A percentile compares a stretch with the other conserved stretches of the same genome.
Evolutionary conservation across 2,329 filamentous ascomycete genomes (phyloP).

Genomic region (Parastagonospora nodorum): DNA sequence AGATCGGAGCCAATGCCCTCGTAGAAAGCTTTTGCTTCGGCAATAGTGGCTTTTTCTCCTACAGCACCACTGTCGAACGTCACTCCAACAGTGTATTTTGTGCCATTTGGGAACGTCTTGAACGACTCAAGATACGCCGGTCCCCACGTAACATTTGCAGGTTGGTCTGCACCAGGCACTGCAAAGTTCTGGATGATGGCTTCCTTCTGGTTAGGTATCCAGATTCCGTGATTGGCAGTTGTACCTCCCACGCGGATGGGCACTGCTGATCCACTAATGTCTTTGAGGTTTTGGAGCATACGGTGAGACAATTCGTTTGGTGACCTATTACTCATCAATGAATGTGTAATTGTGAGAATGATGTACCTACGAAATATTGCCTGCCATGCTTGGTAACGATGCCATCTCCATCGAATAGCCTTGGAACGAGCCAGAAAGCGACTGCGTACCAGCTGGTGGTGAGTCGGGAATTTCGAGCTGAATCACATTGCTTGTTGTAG

Average conservation of each 20-base stretch:
- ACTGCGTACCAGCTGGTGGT: slow-evolving; percentile 13
- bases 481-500: not conserved
- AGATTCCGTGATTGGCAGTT: slow-evolving; percentile 20
- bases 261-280: slow-evolving; percentile 14
- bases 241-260: slow-evolving; percentile 21
- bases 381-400: slow-evolving; percentile 18
- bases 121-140: slow-evolving; percentile 23
- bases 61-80: slow-evolving; percentile 18
- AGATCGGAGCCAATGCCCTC: slow-evolving; percentile 13
- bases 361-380: slow-evolving; percentile 11
- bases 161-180: slow-evolving; percentile 22
- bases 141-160: slow-evolving; percentile 17
- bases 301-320: slow-evolving; percentile 22
- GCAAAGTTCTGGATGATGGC: slow-evolving; percentile 23
- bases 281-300: slow-evolving; percentile 24
- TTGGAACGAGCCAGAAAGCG: slow-evolving; percentile 14
- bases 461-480: slow-evolving; percentile 7
- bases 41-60: slow-evolving; percentile 15
- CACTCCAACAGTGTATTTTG: slow-evolving; percentile 24
- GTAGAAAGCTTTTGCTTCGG: slow-evolving; percentile 16
- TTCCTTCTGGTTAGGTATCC: slow-evolving; percentile 13
- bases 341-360: not conserved
- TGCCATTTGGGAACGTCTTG: slow-evolving; percentile 24
- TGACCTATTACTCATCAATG: not conserved
- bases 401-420: slow-evolving; percentile 22